Conservation (phyloP, 1,284 basidiomycete species). For the Singerocomus inundabilis region DNA sequence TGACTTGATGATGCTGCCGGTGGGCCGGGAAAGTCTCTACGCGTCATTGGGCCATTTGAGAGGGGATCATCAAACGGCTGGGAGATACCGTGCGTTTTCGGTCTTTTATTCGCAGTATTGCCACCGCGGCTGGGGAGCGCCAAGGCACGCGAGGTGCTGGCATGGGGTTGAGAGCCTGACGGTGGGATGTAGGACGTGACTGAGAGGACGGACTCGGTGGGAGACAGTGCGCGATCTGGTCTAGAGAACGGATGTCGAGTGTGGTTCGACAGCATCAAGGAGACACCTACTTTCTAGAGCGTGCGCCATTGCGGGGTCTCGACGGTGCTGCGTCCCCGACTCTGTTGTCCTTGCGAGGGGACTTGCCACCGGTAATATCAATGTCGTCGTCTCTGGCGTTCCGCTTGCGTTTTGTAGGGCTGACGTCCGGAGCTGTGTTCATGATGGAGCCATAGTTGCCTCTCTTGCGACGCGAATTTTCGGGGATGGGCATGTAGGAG, state of each 20-base stretch:
- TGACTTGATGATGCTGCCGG: slow-evolving; percentile 40
- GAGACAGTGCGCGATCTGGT: slow-evolving; percentile 62
- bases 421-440: slow-evolving; percentile 42
- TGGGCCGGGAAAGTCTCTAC: slow-evolving; percentile 38
- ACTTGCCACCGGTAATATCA: slow-evolving; percentile 42
- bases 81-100: slow-evolving; percentile 26
- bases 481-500: slow-evolving; percentile 61
- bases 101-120: slow-evolving; percentile 37
- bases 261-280: slow-evolving; percentile 3
- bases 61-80: slow-evolving; percentile 31
- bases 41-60: slow-evolving; percentile 23
- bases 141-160: slow-evolving; percentile 29
- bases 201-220: slow-evolving; percentile 69
- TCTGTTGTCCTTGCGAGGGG: slow-evolving; percentile 44
- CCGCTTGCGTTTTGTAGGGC: slow-evolving; percentile 63
- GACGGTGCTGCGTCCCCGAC: slow-evolving; percentile 38
- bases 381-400: slow-evolving; percentile 57
- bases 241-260: slow-evolving; percentile 32
- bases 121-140: slow-evolving; percentile 36
- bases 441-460: slow-evolving; percentile 49
- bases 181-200: slow-evolving; percentile 55
- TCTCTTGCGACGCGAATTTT: slow-evolving; percentile 58
- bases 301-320: slow-evolving; percentile 48
- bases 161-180: slow-evolving; percentile 28
- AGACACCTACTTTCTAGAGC: slow-evolving; percentile 57